Evolutionary conservation across 2,329 filamentous ascomycete species (phyloP).

Genomic region (Colletotrichum lini): DNA sequence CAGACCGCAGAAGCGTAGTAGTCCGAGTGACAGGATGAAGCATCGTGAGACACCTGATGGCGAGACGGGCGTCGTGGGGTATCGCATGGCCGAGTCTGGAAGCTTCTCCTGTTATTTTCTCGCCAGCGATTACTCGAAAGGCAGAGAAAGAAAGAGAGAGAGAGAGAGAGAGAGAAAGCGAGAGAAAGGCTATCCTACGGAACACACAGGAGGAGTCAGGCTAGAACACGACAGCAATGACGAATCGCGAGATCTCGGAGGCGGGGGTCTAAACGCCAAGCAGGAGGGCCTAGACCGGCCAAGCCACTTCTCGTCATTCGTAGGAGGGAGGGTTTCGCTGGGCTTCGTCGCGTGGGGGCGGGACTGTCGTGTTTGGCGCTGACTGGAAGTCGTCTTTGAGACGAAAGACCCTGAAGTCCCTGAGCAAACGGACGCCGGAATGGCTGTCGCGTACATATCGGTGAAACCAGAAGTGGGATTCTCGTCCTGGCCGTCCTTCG

Average conservation of each 20-base stretch:
- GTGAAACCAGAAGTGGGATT: neutral
- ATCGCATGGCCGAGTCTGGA: conserved; percentile 35
- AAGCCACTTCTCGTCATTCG: conserved; percentile 54
- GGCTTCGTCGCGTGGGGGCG: conserved; percentile 60
- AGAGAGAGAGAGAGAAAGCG: no score
- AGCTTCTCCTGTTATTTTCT: conserved; percentile 15
- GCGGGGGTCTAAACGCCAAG: conserved; percentile 58
- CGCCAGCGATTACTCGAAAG: conserved; percentile 39
- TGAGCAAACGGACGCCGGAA: conserved; percentile 27
- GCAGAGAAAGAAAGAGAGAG: no score
- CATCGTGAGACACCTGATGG: conserved; percentile 24
- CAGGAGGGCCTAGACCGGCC: conserved; percentile 51
- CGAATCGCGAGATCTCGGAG: conserved; percentile 52
- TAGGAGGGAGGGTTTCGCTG: conserved; percentile 48
- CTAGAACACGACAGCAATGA: conserved; percentile 52
- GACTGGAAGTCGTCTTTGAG: conserved; percentile 42
- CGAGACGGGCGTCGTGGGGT: conserved; percentile 47
- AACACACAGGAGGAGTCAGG: conserved; percentile 43
- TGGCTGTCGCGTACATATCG: conserved; percentile 8
- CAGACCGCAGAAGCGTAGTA: no score
- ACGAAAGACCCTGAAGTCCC: conserved; percentile 50
- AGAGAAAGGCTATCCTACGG: conserved; percentile 55
- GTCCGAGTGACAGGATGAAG: neutral
- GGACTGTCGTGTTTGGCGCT: conserved; percentile 53
- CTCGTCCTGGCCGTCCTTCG: neutral